phyloP scores from a whole-genome alignment of 192 early-diverging fungal species.

The Borealophlyctis nickersoniae region DNA sequence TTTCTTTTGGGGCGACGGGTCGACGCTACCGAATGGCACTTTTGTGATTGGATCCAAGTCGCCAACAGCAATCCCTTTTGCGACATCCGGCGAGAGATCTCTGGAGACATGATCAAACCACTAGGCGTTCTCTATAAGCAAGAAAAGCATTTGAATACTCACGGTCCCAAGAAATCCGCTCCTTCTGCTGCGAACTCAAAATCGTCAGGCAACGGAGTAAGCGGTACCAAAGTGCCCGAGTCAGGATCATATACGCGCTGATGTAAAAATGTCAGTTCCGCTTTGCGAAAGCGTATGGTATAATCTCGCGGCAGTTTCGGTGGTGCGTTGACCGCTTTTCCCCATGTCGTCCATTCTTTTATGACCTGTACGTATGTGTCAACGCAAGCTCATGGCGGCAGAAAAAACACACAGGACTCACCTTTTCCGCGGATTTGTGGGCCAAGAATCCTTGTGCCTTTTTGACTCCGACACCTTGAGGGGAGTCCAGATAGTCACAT shows the following conservation, averaged over 20 bases:
- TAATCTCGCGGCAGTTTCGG: slow-evolving; percentile 66
- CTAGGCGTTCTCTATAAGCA: too few species aligned
- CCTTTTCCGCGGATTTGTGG: slow-evolving; percentile 22
- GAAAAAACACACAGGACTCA: neutral
- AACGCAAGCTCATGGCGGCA: neutral
- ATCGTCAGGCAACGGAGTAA: slow-evolving; percentile 50
- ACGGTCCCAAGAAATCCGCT: slow-evolving; percentile 61
- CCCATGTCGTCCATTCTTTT: slow-evolving; percentile 42
- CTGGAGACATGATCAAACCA: slow-evolving; percentile 27
- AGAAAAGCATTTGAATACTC: slow-evolving; percentile 16
- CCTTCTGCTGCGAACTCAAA: slow-evolving; percentile 30
- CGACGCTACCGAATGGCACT: slow-evolving; percentile 35
- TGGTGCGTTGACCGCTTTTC: slow-evolving; percentile 38
- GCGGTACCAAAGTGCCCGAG: slow-evolving; percentile 44
- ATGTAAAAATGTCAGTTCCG: slow-evolving; percentile 85
- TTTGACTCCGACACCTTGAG: slow-evolving; percentile 84
- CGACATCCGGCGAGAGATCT: slow-evolving; percentile 44
- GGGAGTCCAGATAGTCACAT: slow-evolving; percentile 90
- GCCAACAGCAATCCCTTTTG: slow-evolving; percentile 58
- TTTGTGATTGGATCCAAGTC: slow-evolving; percentile 62
- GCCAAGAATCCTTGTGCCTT: slow-evolving; percentile 55
- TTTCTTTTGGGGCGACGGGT: neutral
- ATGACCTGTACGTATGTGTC: slow-evolving; percentile 20
- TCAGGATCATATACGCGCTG: slow-evolving; percentile 85
- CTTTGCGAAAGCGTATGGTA: slow-evolving; percentile 60